Base-by-base conservation (phyloP, 805 yeast genomes). In the Metschnikowia arizonensis region DNA sequence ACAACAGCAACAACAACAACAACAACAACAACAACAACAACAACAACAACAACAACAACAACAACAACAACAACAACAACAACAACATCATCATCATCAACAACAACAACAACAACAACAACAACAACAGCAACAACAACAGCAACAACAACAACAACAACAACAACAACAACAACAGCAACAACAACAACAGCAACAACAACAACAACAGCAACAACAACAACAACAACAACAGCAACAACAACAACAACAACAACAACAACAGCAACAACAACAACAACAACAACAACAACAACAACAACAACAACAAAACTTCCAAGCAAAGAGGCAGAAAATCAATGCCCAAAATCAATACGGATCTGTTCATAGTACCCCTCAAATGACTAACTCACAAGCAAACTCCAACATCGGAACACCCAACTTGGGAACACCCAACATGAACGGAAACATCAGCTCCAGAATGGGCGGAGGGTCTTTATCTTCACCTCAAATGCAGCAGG, bases 401-500 rank as follows among this genome's bases (percentile, higher is more conserved):
- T 50, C 56, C 7, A 49, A 45, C 12, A 40, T 47, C 7, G 52
- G 50, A 28, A 54, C 55, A 2, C 52, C 58, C 5, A 40, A 46
- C 18, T 45, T 54, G 46, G 48, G 43, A 1, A 34, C 38, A 3
- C 33, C 40, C 32, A 37, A 26, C 5, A 28, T 37, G 25, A 50
- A 45, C 26, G 47, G 47, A 10, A 32, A 37, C 19, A 40, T 47
- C 30, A 43, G 36, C 14, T 43, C 42, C 2, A 15, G 50, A 3
- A 50, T 54, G 50, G 45, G 40, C 25, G 28, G 42, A n/a, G 48
- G 47, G 10, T 35, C 50, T 14, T 29, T 43, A 4, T 46, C 52
- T 4, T 48, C 54, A 9, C 57, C 51, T 10, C 55, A 47, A 15
- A 43, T 51, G 45, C 52, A 45, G 12, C 50, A 40, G 12, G 39